Evolutionary conservation across 2,329 filamentous ascomycete species (phyloP), one percentile per base, ranked within the genome.

Genomic region (Aspergillus carbonarius): DNA sequence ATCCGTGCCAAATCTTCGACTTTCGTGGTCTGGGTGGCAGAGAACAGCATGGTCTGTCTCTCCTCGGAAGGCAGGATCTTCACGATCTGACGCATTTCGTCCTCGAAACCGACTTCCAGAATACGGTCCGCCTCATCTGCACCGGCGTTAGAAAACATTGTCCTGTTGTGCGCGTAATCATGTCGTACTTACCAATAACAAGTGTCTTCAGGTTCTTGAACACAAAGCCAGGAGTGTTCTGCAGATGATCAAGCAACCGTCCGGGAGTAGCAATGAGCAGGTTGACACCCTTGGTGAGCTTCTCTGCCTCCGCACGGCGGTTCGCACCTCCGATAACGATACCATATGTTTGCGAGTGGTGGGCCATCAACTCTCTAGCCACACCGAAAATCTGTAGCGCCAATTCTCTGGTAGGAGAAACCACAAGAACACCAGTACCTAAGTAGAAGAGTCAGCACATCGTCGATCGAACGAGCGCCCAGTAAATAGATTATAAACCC

Each of bases 251-350:
- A 17, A 99, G 85, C 57, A 99, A 82, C 57, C 95, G 86, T 18
- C 95, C 95, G 1, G 95, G 93, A 0, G 95, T 99, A 5, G 93
- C 93, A 66, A 99, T 95, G 42, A 99, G 79, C 34, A 99, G 82
- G 73, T 99, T 99, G 59, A 98, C 90, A 68, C 95, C 95, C 80
- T 97, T 97, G 62, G 84, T 83, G 46, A 99, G 85, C 83, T 99
- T 99, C 69, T 96, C 92, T 0, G 90, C 92, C 78, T 99, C 95
- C 10, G 93, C 93, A 65, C 90, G 84, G 59, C 90, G 81, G 77
- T 97, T 98, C 50, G 95, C 93, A 58, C 95, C 95, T 62, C 95
- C 95, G 68, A 99, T 99, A 60, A 96, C 91, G 60, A 98, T 96
- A 54, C 93, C 93, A 69, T 93, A 96, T 5, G 93, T 97, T 69